Percentiles rank a stretch among this genome's conserved stretches.
Evolutionary conservation across 768 basidiomycete species (phyloP).

Genomic region (Mycena haematopus): DNA sequence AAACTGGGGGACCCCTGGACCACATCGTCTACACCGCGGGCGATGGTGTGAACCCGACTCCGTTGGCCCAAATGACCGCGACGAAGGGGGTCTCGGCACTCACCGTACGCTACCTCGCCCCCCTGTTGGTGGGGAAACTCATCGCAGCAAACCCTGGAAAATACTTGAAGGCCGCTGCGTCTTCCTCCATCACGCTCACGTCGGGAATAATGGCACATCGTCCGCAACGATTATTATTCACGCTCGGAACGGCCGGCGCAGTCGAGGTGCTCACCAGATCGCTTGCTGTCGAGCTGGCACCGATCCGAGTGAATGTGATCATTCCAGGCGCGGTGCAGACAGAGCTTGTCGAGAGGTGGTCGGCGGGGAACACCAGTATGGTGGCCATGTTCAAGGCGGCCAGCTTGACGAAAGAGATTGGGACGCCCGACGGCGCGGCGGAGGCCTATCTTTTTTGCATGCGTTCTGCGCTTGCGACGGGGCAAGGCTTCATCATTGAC

Average conservation of each 20-base stretch:
- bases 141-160: conserved; percentile 11
- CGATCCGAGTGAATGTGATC: neutral
- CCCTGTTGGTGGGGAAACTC: conserved; percentile 9
- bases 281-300: conserved; percentile 2
- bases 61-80: conserved; percentile 3
- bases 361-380: neutral
- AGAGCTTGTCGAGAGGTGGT: neutral
- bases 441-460: conserved; percentile 5
- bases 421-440: neutral
- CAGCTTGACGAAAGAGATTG: conserved; percentile 1
- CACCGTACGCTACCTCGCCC: conserved; percentile 8
- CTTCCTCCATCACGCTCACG: conserved; percentile 11
- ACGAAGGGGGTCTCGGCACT: neutral
- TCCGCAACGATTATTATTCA: neutral
- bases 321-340: neutral
- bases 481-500: conserved; percentile 1
- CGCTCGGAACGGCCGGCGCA: neutral
- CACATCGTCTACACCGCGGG: neutral
- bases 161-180: neutral
- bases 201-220: conserved; percentile 2
- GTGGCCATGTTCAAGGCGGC: neutral
- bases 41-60: neutral
- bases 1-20: neutral
- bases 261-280: conserved; percentile 1
- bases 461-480: conserved; percentile 3